Evolutionary conservation across 1,284 basidiomycete genomes (phyloP).

Genomic region (Leccinum pachyderme): DNA sequence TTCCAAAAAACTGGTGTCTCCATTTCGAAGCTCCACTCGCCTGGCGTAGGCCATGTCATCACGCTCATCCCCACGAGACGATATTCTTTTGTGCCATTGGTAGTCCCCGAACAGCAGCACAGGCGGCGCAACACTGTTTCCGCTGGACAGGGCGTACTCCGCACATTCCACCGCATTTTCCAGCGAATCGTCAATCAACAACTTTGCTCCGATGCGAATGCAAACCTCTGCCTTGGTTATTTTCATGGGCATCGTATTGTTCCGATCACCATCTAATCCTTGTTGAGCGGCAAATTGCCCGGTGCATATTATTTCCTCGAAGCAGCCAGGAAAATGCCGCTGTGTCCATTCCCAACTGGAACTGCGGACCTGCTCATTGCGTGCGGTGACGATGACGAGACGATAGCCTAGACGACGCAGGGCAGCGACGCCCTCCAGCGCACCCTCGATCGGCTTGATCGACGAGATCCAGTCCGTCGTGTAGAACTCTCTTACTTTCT

Average conservation of each 20-base stretch:
- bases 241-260: slow-evolving; percentile 50
- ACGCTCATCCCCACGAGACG: slow-evolving; percentile 40
- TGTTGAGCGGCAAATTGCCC: slow-evolving; percentile 60
- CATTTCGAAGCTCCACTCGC: slow-evolving; percentile 46
- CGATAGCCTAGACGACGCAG: slow-evolving; percentile 65
- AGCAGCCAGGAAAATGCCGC: slow-evolving; percentile 61
- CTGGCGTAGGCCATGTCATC: slow-evolving; percentile 61
- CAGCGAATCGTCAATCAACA: slow-evolving; percentile 77
- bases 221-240: slow-evolving; percentile 74
- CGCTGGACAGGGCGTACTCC: slow-evolving; percentile 23
- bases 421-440: slow-evolving; percentile 55
- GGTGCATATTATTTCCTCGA: slow-evolving; percentile 72
- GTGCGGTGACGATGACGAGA: slow-evolving; percentile 74
- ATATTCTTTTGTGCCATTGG: slow-evolving; percentile 65
- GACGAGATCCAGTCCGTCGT: slow-evolving; percentile 49
- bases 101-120: slow-evolving; percentile 80
- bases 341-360: slow-evolving; percentile 69
- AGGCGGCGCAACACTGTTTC: slow-evolving; percentile 35
- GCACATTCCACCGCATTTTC: slow-evolving; percentile 72
- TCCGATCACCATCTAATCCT: slow-evolving; percentile 27
- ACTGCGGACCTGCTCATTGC: slow-evolving; percentile 55
- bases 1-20: slow-evolving; percentile 55
- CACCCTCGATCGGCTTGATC: slow-evolving; percentile 60
- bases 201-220: slow-evolving; percentile 54
- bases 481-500: slow-evolving; percentile 65